Percentiles rank a stretch among this genome's conserved stretches.
Conservation (phyloP, 805 yeast species). For the Yamadazyma tumulicola region DNA sequence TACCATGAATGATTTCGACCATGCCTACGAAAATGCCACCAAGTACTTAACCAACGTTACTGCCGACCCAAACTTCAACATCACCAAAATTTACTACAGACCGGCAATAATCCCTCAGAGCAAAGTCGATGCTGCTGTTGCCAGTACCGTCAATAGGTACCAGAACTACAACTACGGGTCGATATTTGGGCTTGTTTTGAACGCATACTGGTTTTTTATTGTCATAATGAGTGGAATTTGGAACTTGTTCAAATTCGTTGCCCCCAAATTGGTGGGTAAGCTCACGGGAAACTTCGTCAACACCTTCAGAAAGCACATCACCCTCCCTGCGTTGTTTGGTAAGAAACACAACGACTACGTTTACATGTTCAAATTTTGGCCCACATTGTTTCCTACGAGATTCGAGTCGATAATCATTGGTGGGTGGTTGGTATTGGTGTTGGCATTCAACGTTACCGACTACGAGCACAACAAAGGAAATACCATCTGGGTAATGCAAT, state of each 20-base stretch:
- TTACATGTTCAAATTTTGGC: slow-evolving; percentile 12
- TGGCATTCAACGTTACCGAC: slow-evolving; percentile 25
- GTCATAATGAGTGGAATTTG: slow-evolving; percentile 30
- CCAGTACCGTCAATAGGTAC: slow-evolving; percentile 25
- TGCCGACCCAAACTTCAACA: slow-evolving; percentile 25
- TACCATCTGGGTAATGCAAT: slow-evolving; percentile 20
- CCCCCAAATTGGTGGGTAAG: slow-evolving; percentile 24
- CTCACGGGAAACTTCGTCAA: slow-evolving; percentile 23
- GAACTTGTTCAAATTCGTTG: slow-evolving; percentile 20
- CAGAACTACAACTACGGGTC: slow-evolving; percentile 38
- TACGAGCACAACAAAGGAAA: slow-evolving; percentile 23
- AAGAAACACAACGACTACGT: slow-evolving; percentile 15
- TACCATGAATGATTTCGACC: slow-evolving; percentile 30
- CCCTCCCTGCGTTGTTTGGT: slow-evolving; percentile 23
- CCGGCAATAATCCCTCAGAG: slow-evolving; percentile 34
- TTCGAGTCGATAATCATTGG: slow-evolving; percentile 44
- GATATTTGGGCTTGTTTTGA: slow-evolving; percentile 28
- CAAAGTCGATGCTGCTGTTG: slow-evolving; percentile 23
- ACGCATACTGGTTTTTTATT: slow-evolving; percentile 29
- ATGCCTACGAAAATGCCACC: slow-evolving; percentile 41
- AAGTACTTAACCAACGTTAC: slow-evolving; percentile 30
- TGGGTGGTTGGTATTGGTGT: slow-evolving; percentile 33
- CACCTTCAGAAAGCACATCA: slow-evolving; percentile 20
- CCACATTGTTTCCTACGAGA: slow-evolving; percentile 47
- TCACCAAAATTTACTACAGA: slow-evolving; percentile 22